Evolutionary conservation across 176 grass and related monocot species (phyloP).

Genomic region (Elaeis guineensis): DNA sequence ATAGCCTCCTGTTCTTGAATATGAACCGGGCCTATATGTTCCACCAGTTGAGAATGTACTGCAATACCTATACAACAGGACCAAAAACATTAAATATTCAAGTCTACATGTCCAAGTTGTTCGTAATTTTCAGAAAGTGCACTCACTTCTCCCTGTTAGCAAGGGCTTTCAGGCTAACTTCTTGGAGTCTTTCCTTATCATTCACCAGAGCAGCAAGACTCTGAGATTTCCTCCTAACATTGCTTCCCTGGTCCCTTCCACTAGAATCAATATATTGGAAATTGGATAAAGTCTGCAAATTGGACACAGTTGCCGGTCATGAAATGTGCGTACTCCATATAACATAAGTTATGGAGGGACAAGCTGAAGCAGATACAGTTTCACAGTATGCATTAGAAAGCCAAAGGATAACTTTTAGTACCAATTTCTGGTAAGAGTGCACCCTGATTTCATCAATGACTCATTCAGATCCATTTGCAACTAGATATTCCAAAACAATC

Average conservation of each 20-base stretch:
- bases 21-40: slow-evolving; percentile 34
- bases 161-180: slow-evolving; percentile 89
- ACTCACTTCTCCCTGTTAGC: slow-evolving; percentile 84
- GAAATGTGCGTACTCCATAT: not conserved
- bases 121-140: not conserved
- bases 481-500: slow-evolving; percentile 89
- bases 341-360: not conserved
- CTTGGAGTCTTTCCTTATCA: slow-evolving; percentile 94
- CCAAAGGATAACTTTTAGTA: slow-evolving; percentile 19
- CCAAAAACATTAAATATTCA: not conserved
- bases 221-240: slow-evolving; percentile 90
- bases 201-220: slow-evolving; percentile 88
- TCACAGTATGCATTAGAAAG: not conserved
- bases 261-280: slow-evolving; percentile 97
- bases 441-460: slow-evolving; percentile 96
- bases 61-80: slow-evolving; percentile 39
- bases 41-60: slow-evolving; percentile 55
- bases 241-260: slow-evolving; percentile 90
- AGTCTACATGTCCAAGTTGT: not conserved
- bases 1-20: slow-evolving; percentile 37
- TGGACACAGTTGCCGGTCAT: slow-evolving; percentile 4
- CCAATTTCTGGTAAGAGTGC: slow-evolving; percentile 93
- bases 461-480: slow-evolving; percentile 76
- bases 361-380: not conserved
- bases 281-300: slow-evolving; percentile 70